Conservation (phyloP, 768 basidiomycete species). For the Tricholoma saponaceum region DNA sequence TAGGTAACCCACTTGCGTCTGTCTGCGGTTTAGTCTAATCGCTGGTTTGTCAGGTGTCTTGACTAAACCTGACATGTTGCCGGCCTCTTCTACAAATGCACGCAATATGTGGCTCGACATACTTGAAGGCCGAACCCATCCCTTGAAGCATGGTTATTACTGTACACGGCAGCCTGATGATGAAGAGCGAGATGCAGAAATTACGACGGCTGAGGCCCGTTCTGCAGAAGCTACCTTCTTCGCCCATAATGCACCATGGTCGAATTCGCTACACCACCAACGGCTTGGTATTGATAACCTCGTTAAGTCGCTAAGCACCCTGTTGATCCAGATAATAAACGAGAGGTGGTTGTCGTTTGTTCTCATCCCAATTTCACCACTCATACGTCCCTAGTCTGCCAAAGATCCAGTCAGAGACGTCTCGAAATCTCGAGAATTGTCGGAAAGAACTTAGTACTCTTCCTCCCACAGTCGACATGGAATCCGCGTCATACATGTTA, state of each 20-base stretch:
- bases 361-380: not conserved
- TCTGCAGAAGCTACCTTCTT: constrained; percentile 33
- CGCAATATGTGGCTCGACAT: constrained; percentile 39
- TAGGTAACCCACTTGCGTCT: constrained; percentile 29
- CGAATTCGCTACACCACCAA: constrained; percentile 14
- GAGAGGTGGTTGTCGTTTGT: constrained; percentile 16
- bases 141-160: constrained; percentile 37
- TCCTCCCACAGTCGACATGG: constrained; percentile 25
- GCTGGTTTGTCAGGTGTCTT: constrained; percentile 38
- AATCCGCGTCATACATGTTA: constrained; percentile 34
- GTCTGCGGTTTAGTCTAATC: not conserved
- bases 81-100: constrained; percentile 29
- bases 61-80: constrained; percentile 51
- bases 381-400: constrained; percentile 21
- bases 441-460: constrained; percentile 19
- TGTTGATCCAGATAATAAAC: constrained; percentile 33
- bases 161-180: constrained; percentile 41
- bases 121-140: constrained; percentile 35
- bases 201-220: constrained; percentile 29
- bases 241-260: constrained; percentile 31
- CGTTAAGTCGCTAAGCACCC: constrained; percentile 27
- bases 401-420: constrained; percentile 22
- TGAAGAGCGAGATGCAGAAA: constrained; percentile 24
- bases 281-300: constrained; percentile 35
- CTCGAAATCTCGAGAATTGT: constrained; percentile 21